Percentiles rank a stretch among this genome's conserved stretches.
Conservation (phyloP, 441 rosid species). For the Pelargonium fulgidum region DNA sequence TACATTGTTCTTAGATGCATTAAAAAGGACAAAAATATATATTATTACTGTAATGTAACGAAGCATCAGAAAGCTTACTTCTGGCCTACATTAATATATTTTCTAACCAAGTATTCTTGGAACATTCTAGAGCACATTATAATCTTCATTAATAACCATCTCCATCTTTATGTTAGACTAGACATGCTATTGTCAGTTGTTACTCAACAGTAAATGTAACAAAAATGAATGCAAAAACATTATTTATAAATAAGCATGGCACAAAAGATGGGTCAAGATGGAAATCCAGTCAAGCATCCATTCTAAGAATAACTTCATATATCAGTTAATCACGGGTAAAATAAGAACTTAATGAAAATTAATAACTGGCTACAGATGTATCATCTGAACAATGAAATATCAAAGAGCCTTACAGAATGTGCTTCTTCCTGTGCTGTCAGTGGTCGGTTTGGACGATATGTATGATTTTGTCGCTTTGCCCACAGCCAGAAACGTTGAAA, state of each 20-base stretch:
- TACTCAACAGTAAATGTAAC: neutral
- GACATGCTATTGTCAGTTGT: neutral
- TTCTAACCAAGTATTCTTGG: neutral
- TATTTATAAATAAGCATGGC: neutral
- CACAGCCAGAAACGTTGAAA: constrained; percentile 53
- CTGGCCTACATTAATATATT: neutral
- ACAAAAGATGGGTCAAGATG: neutral
- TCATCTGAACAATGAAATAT: constrained; percentile 5
- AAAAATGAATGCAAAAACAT: neutral
- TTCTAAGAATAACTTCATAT: neutral
- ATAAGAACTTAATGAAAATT: neutral
- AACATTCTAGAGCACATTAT: neutral
- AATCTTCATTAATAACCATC: neutral
- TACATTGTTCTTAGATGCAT: neutral
- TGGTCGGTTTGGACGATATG: constrained; percentile 48
- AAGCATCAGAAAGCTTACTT: neutral
- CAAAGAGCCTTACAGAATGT: constrained; percentile 32
- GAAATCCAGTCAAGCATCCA: neutral
- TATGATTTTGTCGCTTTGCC: constrained; percentile 50
- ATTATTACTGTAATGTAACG: neutral
- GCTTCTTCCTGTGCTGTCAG: constrained; percentile 37
- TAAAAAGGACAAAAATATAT: neutral
- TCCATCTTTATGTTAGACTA: neutral
- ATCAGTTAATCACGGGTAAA: neutral
- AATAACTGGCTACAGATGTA: neutral